Conservation (phyloP, 257 asterid species). For the Mitragyna speciosa region DNA sequence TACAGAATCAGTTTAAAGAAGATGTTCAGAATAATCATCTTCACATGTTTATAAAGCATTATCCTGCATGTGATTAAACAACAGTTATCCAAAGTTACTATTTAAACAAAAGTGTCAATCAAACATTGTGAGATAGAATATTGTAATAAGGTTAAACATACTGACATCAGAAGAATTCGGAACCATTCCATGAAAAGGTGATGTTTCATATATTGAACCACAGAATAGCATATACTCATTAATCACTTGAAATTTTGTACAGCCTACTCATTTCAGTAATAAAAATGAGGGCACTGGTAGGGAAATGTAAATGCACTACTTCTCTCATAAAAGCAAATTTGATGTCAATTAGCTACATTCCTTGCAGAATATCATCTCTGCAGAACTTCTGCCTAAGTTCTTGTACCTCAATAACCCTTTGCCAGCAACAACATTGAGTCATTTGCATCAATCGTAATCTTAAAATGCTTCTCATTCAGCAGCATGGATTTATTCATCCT, state of each 20-base stretch:
- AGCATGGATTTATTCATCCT: slow-evolving; percentile 49
- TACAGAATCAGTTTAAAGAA: neutral
- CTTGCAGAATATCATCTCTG: neutral
- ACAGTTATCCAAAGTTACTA: neutral
- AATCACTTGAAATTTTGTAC: neutral
- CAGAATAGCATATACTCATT: neutral
- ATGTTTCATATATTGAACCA: neutral
- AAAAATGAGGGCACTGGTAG: neutral
- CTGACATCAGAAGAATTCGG: neutral
- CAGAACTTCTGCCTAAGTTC: neutral
- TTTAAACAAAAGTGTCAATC: neutral
- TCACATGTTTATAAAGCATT: neutral
- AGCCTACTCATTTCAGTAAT: neutral
- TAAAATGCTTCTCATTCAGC: neutral
- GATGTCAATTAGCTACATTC: neutral
- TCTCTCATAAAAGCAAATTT: neutral
- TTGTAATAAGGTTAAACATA: neutral
- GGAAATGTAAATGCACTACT: neutral
- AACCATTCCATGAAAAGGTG: neutral
- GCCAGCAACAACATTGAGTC: neutral
- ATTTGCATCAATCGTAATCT: neutral
- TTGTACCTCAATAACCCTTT: neutral
- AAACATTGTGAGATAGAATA: neutral
- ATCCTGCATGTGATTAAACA: neutral
- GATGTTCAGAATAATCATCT: neutral